Evolutionary conservation across 2,329 filamentous ascomycete species (phyloP), one percentile per base, ranked within the genome.

Genomic region (Botrytis cinerea): DNA sequence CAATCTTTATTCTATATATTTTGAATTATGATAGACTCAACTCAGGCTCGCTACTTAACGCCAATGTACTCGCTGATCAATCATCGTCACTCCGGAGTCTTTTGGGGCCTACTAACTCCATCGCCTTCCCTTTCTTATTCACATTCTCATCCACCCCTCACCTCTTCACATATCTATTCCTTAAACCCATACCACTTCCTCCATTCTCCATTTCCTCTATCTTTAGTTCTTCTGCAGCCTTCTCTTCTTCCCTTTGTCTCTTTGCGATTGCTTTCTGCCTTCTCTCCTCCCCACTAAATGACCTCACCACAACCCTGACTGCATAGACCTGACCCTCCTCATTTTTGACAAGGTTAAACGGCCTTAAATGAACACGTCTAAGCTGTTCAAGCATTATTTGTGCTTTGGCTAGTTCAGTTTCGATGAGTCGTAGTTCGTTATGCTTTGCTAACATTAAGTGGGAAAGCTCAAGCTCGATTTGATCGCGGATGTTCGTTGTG

Each of bases 381-480:
- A 99, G 86, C 84, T 98, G 96, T 84, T 99, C 96, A 78, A 98
- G 87, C 20, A 95, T 94, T 76, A 95, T 86, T 84, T 98, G 95
- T 80, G 95, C 98, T 85, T 97, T 98, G 76, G 94, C 95, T 76
- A 98, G 88, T 84, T 98, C 96, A 83, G 97, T 94, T 81, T 98
- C 94, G 82, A 98, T 97, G 78, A 97, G 87, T 73, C 95, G 93
- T 74, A 98, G 84, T 84, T 99, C 96, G 80, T 96, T 91, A 83
- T 99, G 96, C 86, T 98, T 98, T 81, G 97, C 85, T 76, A 98
- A 84, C 70, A 98, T 95, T 84, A 70, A 22, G 68, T 35, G 28
- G 2, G 68, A 70, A 5, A 70, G 9, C 12, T 68, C 66, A 10
- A 68, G 66, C 35, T 43, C 48, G 18, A 68, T 57, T 57, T 68